Evolutionary conservation across 352 stramenopile species (phyloP), one percentile per base, ranked within the genome.

Genomic region (Aphanomyces cochlioides): DNA sequence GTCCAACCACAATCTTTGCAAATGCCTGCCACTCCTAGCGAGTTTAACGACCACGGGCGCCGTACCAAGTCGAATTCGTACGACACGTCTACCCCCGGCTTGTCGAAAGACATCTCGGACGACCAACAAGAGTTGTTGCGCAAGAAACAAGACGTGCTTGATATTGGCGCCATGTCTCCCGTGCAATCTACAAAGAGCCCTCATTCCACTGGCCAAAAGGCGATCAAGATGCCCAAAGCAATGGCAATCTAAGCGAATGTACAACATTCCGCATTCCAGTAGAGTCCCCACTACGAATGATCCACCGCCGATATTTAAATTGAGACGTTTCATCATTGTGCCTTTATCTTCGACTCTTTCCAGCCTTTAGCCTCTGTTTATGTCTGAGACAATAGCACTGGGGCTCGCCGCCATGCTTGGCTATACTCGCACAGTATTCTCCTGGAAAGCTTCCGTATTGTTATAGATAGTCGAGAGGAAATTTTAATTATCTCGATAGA

Each of bases 191-290:
- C 41, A 4, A 43, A 15, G 21, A 89, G 81, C 66, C 81, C 81
- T 36, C 75, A 81, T 66, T 69, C 71, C 21, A 79, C 75, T 47
- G 81, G 84, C 60, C 81, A 89, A 73, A 89, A 89, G 71, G 77
- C 81, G 37, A 78, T 89, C 48, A 56, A 73, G 12, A 89, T 88
- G 82, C 82, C 82, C 66, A 89, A 89, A 73, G 80, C 80, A 53
- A 86, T 89, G 78, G 76, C 67, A 60, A 85, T 87, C 73, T 87
- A 83, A 75, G n/a, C 36, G n/a, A 6, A 41, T 38, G 41, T 7
- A 38, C 54, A 13, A 19, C 19, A 21, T 17, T 60, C n/a, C 6
- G 39, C 48, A 13, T 37, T 28, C 28, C 56, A 43, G 67, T 63
- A 17, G 65, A 39, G 19, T 47, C 34, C 21, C 7, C 39, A 5